Evolutionary conservation across 2,329 filamentous ascomycete genomes (phyloP).

Genomic region (Pyrenochaeta sp.): DNA sequence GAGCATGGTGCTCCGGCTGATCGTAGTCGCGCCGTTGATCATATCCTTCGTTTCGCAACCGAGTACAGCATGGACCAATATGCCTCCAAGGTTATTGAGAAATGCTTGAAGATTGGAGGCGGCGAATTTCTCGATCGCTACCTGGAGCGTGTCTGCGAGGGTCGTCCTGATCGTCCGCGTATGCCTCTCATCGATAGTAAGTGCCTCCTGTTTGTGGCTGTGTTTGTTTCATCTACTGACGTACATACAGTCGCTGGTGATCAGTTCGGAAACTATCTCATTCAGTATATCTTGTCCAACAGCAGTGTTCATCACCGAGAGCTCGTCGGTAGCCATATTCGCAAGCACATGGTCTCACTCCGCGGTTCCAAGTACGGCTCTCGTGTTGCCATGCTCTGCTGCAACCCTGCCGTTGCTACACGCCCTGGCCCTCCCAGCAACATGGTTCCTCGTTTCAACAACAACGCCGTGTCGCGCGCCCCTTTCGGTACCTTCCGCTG

Average conservation of each 20-base stretch:
- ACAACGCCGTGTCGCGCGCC: conserved; percentile 33
- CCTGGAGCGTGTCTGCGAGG: conserved; percentile 91
- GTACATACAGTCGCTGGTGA: conserved; percentile 78
- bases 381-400: conserved; percentile 97
- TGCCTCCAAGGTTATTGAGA: conserved; percentile 98
- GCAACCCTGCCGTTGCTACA: conserved; percentile 88
- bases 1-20: conserved; percentile 93
- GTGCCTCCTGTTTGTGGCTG: conserved; percentile 31
- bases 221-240: conserved; percentile 19
- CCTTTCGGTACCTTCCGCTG: conserved; percentile 41
- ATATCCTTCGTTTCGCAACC: conserved; percentile 89
- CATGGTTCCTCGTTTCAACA: conserved; percentile 49
- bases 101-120: conserved; percentile 96
- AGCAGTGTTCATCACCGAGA: conserved; percentile 88
- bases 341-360: conserved; percentile 98
- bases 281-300: conserved; percentile 95
- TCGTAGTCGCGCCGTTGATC: conserved; percentile 90
- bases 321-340: conserved; percentile 89
- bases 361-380: conserved; percentile 98
- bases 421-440: conserved; percentile 85
- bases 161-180: conserved; percentile 85
- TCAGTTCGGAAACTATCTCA: conserved; percentile 97
- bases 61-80: conserved; percentile 99
- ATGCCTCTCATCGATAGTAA: conserved; percentile 94
- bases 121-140: conserved; percentile 90